phyloP scores from a whole-genome alignment of 768 basidiomycete genomes.

The Rhodocollybia butyracea region DNA sequence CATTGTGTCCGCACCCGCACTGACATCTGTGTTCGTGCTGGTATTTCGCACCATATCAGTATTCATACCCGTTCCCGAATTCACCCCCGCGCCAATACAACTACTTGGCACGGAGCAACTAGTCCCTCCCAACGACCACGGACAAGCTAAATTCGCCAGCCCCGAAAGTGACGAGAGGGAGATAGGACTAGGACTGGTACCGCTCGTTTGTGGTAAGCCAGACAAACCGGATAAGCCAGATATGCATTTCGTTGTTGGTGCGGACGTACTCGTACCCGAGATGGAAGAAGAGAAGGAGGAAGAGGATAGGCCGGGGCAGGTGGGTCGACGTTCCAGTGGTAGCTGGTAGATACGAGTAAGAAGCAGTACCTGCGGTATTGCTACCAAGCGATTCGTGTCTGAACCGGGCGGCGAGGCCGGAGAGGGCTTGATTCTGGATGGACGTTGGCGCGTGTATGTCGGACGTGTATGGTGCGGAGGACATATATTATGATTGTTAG shows the following conservation, averaged over 20 bases:
- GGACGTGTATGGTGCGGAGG: slow-evolving; percentile 6
- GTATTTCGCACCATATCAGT: no score
- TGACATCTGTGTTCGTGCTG: slow-evolving; percentile 19
- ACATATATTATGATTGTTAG: not conserved
- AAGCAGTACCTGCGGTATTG: not conserved
- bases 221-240: not conserved
- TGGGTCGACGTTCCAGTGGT: not conserved
- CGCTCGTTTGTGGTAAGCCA: not conserved
- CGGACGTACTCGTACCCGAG: not conserved
- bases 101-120: slow-evolving; percentile 15
- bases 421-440: not conserved
- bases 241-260: not conserved
- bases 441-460: slow-evolving; percentile 11
- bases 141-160: slow-evolving; percentile 12
- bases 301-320: not conserved
- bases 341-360: slow-evolving; percentile 9
- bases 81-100: slow-evolving; percentile 28
- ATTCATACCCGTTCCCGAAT: no score
- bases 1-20: slow-evolving; percentile 11
- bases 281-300: not conserved
- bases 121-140: slow-evolving; percentile 26
- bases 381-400: slow-evolving; percentile 7
- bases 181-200: not conserved
- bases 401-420: not conserved
- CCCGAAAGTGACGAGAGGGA: not conserved